Base-by-base conservation (phyloP, 495 filamentous ascomycete genomes). In the Pyronema domesticum region DNA sequence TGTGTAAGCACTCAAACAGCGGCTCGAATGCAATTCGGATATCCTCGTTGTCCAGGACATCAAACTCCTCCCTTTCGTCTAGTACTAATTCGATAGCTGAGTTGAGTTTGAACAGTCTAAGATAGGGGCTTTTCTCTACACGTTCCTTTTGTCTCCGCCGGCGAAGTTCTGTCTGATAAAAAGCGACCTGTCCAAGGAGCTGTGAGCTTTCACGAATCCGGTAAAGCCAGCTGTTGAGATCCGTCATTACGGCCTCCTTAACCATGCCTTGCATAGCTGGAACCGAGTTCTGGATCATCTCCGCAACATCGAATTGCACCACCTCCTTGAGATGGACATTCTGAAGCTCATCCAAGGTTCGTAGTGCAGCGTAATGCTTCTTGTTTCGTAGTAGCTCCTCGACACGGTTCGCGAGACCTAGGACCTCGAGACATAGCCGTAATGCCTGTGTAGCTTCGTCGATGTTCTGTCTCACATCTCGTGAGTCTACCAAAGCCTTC, bases 191-290 rank as follows among this genome's bases (percentile, higher is more conserved):
- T 3, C 91, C 91, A 18, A 99, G 72, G 53, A 89, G 94, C 57
- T 94, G 88, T 0, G 88, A 94, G 36, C 88, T 93, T 66, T 96
- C 93, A 55, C 93, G 80, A 56, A 99, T 94, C 33, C 85, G 80
- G 65, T 81, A 96, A n/a, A 99, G 73, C 91, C 91, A 99, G 1
- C 85, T 95, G 66, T 95, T 96, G 37, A 99, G 69, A 68, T 99
- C 91, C 1, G 79, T 82, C 93, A 95, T 95, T 54, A 99, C 91
- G 1, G 86, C 85, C 60, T 96, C 89, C 2, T 89, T 87, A 53
- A 99, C 94, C 30, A 89, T 79, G 58, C 82, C 85, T 64, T 95
- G 87, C 1, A 88, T 95, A 7, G 87, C 80, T 5, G 91, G 91
- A 3, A 96, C 86, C 0, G 88, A 95, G 61, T 84, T 84, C 67